Conservation (phyloP, 140 eudicot genomes). For the Stevia rebaudiana region DNA sequence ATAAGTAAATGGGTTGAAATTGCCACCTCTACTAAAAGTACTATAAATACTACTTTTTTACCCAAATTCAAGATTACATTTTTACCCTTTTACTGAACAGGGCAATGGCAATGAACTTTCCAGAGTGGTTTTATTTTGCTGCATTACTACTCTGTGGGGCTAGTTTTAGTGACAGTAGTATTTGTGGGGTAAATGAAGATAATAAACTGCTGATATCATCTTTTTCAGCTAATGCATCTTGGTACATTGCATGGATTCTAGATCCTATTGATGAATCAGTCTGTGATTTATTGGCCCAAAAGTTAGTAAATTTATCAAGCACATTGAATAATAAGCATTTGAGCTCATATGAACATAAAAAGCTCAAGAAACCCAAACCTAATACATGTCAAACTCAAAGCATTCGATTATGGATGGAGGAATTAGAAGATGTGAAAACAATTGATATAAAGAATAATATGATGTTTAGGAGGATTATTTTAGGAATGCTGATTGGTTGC, state of each 20-base stretch:
- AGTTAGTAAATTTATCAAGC: conserved; percentile 37
- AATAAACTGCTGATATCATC: conserved; percentile 20
- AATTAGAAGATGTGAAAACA: conserved; percentile 33
- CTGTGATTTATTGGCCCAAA: conserved; percentile 29
- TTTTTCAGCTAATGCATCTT: conserved; percentile 48
- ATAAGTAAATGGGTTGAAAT: neutral
- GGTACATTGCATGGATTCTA: conserved; percentile 72
- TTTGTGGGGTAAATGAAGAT: conserved; percentile 10
- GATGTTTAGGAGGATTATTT: conserved; percentile 51
- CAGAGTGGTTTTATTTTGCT: conserved; percentile 60
- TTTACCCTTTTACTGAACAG: conserved; percentile 31
- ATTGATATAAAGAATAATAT: conserved; percentile 17
- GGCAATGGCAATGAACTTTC: conserved; percentile 63
- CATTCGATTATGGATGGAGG: conserved; percentile 44
- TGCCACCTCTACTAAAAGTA: neutral
- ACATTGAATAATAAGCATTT: conserved; percentile 22
- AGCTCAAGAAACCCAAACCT: conserved; percentile 24
- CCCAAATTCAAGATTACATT: neutral
- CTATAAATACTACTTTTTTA: neutral
- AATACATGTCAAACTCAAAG: conserved; percentile 16
- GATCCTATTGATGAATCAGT: conserved; percentile 36
- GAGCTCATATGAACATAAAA: conserved; percentile 20
- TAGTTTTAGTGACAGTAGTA: conserved; percentile 13
- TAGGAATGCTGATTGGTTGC: conserved; percentile 51
- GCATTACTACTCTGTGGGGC: conserved; percentile 33